A percentile compares a stretch with the other conserved stretches of the same genome.
Evolutionary conservation across 2,329 filamentous ascomycete species (phyloP).

Genomic region (Lachnellula subtilissima): DNA sequence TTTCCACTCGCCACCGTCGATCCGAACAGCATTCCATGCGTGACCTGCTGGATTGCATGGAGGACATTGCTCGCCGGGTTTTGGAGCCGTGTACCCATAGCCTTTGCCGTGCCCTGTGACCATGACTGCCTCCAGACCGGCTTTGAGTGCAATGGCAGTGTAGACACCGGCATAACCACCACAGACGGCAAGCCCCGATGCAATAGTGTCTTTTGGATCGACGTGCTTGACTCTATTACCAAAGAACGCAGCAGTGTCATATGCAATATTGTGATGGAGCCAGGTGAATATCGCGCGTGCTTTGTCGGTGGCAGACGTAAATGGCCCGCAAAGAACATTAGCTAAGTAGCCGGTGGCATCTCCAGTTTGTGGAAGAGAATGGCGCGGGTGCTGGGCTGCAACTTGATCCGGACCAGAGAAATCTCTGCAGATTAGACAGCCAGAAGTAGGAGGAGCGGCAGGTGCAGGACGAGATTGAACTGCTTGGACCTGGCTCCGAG

Average conservation of each 20-base stretch:
- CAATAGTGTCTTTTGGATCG: constrained; percentile 68
- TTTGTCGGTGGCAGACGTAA: constrained; percentile 81
- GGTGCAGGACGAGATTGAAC: constrained; percentile 24
- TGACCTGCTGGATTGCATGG: constrained; percentile 60
- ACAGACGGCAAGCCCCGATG: constrained; percentile 79
- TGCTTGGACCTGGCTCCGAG: constrained; percentile 45
- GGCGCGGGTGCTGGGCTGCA: constrained; percentile 69
- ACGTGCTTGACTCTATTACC: constrained; percentile 60
- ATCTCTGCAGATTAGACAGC: constrained; percentile 81
- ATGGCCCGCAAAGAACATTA: constrained; percentile 70
- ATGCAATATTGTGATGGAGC: constrained; percentile 89
- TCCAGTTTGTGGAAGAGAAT: constrained; percentile 57
- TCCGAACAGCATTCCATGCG: constrained; percentile 89
- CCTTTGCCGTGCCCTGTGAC: constrained; percentile 83
- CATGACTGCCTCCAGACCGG: constrained; percentile 72
- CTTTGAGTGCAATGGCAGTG: constrained; percentile 69
- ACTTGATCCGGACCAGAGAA: constrained; percentile 77
- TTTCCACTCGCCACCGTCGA: constrained; percentile 87
- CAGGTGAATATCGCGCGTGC: constrained; percentile 90
- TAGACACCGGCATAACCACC: constrained; percentile 86
- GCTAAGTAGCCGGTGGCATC: constrained; percentile 71
- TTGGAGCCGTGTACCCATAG: constrained; percentile 62
- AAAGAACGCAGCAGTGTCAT: constrained; percentile 79
- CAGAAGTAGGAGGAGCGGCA: constrained; percentile 24
- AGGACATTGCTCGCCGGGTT: constrained; percentile 61